These are phyloP conservation scores for Akanthomyces lecanii DNA, from an alignment of 2,329 filamentous ascomycete species.

Conservation along the genomic window DNA sequence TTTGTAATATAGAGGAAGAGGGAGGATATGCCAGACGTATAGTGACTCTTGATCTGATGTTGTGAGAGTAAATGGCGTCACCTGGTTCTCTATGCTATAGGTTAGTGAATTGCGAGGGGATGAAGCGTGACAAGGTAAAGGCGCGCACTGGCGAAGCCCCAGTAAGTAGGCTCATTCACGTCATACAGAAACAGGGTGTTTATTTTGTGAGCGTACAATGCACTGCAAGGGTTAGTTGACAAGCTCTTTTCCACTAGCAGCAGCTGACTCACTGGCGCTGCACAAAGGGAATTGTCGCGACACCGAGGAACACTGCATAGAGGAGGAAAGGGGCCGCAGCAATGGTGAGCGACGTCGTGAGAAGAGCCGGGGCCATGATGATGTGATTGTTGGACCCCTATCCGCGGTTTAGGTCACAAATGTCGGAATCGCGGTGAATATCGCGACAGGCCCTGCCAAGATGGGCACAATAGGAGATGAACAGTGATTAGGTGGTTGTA, in stretches of 20 bases:
- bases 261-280: slow-evolving; percentile 68
- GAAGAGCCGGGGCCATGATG: neutral
- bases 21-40: slow-evolving; percentile 89
- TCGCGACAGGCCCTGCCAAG: neutral
- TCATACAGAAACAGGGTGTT: slow-evolving; percentile 69
- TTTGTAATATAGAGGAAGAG: slow-evolving; percentile 68
- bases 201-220: slow-evolving; percentile 78
- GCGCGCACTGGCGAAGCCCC: slow-evolving; percentile 74
- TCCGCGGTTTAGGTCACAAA: neutral
- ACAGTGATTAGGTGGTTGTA: too few species aligned
- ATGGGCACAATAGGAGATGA: neutral
- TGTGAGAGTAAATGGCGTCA: slow-evolving; percentile 74
- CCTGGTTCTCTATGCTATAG: slow-evolving; percentile 66
- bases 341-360: slow-evolving; percentile 41
- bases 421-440: neutral
- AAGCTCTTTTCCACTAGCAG: neutral
- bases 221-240: slow-evolving; percentile 43
- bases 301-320: slow-evolving; percentile 63
- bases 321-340: slow-evolving; percentile 57
- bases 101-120: neutral
- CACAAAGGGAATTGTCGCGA: slow-evolving; percentile 63
- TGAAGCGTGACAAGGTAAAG: neutral
- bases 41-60: slow-evolving; percentile 73
- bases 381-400: neutral
- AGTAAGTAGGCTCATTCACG: slow-evolving; percentile 70